Base-by-base conservation (phyloP, 495 filamentous ascomycete species). In the Hypoxylon trugodes region DNA sequence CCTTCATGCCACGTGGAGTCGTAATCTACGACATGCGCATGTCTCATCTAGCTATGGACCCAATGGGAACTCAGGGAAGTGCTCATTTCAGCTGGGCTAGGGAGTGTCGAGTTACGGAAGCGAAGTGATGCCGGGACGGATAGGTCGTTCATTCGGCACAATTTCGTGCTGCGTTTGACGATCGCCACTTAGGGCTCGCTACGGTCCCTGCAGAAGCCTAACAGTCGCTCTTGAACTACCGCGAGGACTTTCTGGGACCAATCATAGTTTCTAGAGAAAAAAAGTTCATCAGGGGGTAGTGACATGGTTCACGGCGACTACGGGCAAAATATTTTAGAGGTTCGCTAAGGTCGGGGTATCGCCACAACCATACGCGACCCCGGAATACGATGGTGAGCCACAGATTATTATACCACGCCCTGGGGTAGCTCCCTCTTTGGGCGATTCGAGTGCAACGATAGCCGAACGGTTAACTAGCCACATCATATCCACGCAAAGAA, bases 21-120 rank as follows among this genome's bases (percentile, higher is more conserved):
- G 26, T 38, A 55, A 50, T 64, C 65, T 68, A 68, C 59, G 53
- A 51, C 59, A 68, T 52, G 28, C 50, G 61, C 58, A 68, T 68
- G 65, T 64, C 65, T 68, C 49, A 64, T 64, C 65, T 50, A 42
- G 37, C 13, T n/a, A 25, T 15, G 30, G 36, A 16, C 15, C 65
- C 65, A 68, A 68, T 68, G 25, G 42, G 50, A 56, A 15, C 28
- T 15, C 37, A n/a, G 37, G 33, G 37, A 43, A 4, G 38, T 21
- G 47, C 21, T 59, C 24, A 54, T 36, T 59, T 68, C 65, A 68
- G 65, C 65, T 68, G 41, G n/a, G 43, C n/a, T 53, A 63, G 47
- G 65, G 65, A 53, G 47, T n/a, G 32, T 59, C 15, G 13, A 53
- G 38, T 25, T 32, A 16, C 37, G 37, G 42, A 53, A 63, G 41